Evolutionary conservation across 2,329 filamentous ascomycete genomes (phyloP).

Genomic region (Zalaria sp.): DNA sequence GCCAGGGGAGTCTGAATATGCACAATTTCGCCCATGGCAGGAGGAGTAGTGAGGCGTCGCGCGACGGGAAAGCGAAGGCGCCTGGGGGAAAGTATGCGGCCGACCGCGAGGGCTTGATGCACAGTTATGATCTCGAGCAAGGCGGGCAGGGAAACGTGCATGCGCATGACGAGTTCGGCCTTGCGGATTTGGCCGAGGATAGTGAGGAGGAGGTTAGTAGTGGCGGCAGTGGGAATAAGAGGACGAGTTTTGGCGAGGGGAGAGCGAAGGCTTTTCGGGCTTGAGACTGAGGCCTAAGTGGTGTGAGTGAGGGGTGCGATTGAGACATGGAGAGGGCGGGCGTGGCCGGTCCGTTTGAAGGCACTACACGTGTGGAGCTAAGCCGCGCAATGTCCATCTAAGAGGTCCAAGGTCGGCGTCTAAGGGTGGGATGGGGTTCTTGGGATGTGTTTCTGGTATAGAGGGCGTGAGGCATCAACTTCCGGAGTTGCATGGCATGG

Average conservation of each 20-base stretch:
- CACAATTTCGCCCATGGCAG: slow-evolving; percentile 29
- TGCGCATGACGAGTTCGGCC: slow-evolving; percentile 39
- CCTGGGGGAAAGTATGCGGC: slow-evolving; percentile 21
- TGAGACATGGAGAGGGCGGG: too few species aligned
- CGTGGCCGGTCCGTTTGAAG: too few species aligned
- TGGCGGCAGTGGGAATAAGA: slow-evolving; percentile 12
- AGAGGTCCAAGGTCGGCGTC: too few species aligned
- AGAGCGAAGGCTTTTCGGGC: background rate
- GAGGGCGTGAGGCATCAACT: too few species aligned
- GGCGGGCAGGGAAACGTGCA: slow-evolving; percentile 16
- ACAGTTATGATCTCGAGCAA: slow-evolving; percentile 77
- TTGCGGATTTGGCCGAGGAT: slow-evolving; percentile 68
- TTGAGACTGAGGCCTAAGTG: too few species aligned
- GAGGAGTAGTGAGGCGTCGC: slow-evolving; percentile 39
- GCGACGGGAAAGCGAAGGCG: slow-evolving; percentile 5
- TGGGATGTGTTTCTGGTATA: too few species aligned
- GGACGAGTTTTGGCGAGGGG: slow-evolving; percentile 16
- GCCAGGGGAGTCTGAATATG: slow-evolving; percentile 36
- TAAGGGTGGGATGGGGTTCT: too few species aligned
- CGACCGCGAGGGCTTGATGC: slow-evolving; percentile 73
- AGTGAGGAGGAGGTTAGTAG: slow-evolving; percentile 42
- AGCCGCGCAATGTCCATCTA: too few species aligned
- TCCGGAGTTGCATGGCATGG: too few species aligned
- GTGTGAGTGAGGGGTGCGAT: too few species aligned
- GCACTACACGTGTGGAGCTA: too few species aligned